Conservation (phyloP, 257 asterid genomes). For the Gentiana macrophylla region DNA sequence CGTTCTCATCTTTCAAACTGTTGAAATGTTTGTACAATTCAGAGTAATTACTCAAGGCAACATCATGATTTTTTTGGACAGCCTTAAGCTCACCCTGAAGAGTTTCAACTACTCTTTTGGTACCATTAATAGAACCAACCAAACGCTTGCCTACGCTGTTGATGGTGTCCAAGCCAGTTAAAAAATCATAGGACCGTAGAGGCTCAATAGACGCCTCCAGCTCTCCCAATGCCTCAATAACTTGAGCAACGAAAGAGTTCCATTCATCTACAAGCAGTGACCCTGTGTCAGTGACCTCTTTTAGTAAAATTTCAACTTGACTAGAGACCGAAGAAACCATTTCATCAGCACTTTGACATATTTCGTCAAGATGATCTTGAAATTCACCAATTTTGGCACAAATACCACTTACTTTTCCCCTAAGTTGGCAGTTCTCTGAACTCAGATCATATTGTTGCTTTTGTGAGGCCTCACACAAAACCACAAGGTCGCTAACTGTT, state of each 20-base stretch:
- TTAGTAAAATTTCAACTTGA: slow-evolving; percentile 44
- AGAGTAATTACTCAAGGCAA: slow-evolving; percentile 27
- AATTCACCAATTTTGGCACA: slow-evolving; percentile 39
- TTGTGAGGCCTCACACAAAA: slow-evolving; percentile 35
- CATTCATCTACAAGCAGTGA: slow-evolving; percentile 41
- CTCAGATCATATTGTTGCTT: slow-evolving; percentile 42
- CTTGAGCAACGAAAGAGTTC: slow-evolving; percentile 42
- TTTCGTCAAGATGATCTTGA: slow-evolving; percentile 47
- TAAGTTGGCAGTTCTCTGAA: slow-evolving; percentile 48
- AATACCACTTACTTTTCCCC: slow-evolving; percentile 33
- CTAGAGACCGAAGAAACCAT: slow-evolving; percentile 39
- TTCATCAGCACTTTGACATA: slow-evolving; percentile 40
- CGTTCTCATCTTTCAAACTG: slow-evolving; percentile 27
- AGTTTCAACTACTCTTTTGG: slow-evolving; percentile 46
- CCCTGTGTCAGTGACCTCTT: slow-evolving; percentile 49
- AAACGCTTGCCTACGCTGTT: slow-evolving; percentile 32
- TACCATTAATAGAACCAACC: slow-evolving; percentile 49
- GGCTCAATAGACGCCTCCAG: slow-evolving; percentile 39
- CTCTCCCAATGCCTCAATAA: slow-evolving; percentile 43
- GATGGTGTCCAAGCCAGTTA: slow-evolving; percentile 20
- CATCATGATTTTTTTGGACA: slow-evolving; percentile 34
- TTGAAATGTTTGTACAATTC: slow-evolving; percentile 23
- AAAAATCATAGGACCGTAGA: slow-evolving; percentile 16
- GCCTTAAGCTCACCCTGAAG: slow-evolving; percentile 50
- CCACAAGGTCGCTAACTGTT: slow-evolving; percentile 48